phyloP scores from a whole-genome alignment of 495 filamentous ascomycete species.

The Penicillium chermesinum region DNA sequence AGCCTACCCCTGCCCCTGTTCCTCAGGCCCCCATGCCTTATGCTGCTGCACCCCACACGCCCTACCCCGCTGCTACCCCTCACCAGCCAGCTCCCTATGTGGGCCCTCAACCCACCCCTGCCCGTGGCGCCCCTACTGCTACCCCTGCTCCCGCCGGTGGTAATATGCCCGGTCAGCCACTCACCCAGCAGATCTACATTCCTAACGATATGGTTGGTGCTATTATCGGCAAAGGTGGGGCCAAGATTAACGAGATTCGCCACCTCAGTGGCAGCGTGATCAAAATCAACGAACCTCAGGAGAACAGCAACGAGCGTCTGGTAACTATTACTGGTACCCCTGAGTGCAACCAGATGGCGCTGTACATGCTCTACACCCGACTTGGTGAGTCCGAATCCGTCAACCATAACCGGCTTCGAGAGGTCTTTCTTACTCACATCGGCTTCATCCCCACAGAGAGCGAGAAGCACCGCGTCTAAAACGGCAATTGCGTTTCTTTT shows the following conservation, averaged over 20 bases:
- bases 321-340: slow-evolving; percentile 97
- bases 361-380: slow-evolving; percentile 97
- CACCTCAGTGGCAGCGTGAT: slow-evolving; percentile 96
- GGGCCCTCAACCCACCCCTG: slow-evolving; percentile 57
- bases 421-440: no score
- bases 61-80: slow-evolving; percentile 69
- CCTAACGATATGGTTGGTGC: slow-evolving; percentile 99
- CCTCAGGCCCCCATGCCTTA: slow-evolving; percentile 67
- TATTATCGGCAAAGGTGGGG: slow-evolving; percentile 97
- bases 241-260: slow-evolving; percentile 99
- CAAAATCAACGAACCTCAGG: slow-evolving; percentile 99
- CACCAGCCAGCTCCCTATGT: slow-evolving; percentile 63
- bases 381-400: slow-evolving; percentile 73
- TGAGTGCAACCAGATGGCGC: slow-evolving; percentile 97
- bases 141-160: slow-evolving; percentile 59
- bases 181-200: slow-evolving; percentile 98
- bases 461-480: slow-evolving; percentile 68
- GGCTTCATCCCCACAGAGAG: slow-evolving; percentile 59
- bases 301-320: slow-evolving; percentile 95
- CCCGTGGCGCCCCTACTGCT: slow-evolving; percentile 40
- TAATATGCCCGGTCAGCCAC: slow-evolving; percentile 74
- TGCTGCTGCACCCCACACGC: slow-evolving; percentile 60
- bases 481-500: slow-evolving; percentile 1
- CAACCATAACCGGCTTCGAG: no score
- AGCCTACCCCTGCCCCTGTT: slow-evolving; percentile 55